A percentile compares a stretch with the other conserved stretches of the same genome.
Conservation (phyloP, 495 filamentous ascomycete genomes). For the Tricharina praecox region DNA sequence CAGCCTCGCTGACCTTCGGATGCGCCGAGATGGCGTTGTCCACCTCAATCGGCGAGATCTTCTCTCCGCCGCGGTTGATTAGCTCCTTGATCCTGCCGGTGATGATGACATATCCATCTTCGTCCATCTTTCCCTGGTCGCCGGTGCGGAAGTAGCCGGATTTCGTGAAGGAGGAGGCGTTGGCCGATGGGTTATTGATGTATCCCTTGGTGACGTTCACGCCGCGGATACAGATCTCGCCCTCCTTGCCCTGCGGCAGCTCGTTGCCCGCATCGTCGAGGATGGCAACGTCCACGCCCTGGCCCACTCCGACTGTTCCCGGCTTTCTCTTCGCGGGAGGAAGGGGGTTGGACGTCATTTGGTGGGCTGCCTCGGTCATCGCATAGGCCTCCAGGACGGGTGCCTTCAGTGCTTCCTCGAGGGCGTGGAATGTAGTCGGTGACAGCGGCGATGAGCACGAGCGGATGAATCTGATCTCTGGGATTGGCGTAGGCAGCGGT, state of each 20-base stretch:
- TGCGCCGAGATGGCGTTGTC: slow-evolving; percentile 60
- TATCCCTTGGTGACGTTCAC: slow-evolving; percentile 72
- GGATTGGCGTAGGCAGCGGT: slow-evolving; percentile 44
- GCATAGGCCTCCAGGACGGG: slow-evolving; percentile 80
- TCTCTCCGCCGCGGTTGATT: slow-evolving; percentile 71
- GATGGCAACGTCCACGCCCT: slow-evolving; percentile 66
- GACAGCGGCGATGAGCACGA: slow-evolving; percentile 70
- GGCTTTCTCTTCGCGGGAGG: slow-evolving; percentile 55
- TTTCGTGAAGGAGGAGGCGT: slow-evolving; percentile 48
- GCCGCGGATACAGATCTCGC: slow-evolving; percentile 63
- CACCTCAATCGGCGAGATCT: slow-evolving; percentile 68
- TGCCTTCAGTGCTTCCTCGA: slow-evolving; percentile 53
- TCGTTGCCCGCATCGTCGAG: slow-evolving; percentile 46
- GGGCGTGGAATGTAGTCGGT: slow-evolving; percentile 55
- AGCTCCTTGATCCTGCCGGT: slow-evolving; percentile 72
- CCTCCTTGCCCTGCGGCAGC: slow-evolving; percentile 46
- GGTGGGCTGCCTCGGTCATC: slow-evolving; percentile 81
- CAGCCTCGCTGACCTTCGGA: slow-evolving; percentile 54
- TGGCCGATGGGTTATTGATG: slow-evolving; percentile 60
- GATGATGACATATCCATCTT: slow-evolving; percentile 57
- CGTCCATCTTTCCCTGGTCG: slow-evolving; percentile 61
- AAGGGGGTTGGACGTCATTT: slow-evolving; percentile 76
- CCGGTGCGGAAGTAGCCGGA: slow-evolving; percentile 68
- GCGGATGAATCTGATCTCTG: slow-evolving; percentile 67
- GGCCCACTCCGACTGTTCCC: slow-evolving; percentile 60